phyloP scores from a whole-genome alignment of 1,284 basidiomycete genomes.

The Fomitopsis palustris region DNA sequence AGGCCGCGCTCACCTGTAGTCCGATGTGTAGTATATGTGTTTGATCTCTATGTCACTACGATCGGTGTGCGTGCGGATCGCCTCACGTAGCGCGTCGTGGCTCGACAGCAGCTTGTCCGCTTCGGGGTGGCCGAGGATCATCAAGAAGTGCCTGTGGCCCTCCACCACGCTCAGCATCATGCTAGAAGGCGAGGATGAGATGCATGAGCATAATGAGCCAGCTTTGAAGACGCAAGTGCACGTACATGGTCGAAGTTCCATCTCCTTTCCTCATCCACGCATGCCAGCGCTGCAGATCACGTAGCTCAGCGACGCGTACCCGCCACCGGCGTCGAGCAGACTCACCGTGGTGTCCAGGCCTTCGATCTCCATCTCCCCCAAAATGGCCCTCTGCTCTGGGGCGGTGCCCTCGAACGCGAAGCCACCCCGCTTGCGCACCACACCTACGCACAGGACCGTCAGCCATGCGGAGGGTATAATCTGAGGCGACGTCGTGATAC shows the following conservation, averaged over 20 bases:
- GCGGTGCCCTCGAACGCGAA: slow-evolving; percentile 30
- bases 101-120: neutral
- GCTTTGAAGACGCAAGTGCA: too few species aligned
- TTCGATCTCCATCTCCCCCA: slow-evolving; percentile 29
- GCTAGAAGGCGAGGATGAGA: too few species aligned
- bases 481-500: neutral
- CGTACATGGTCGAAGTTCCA: too few species aligned
- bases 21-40: neutral
- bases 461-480: neutral
- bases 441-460: slow-evolving; percentile 14
- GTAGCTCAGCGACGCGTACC: neutral
- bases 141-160: too few species aligned
- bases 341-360: slow-evolving; percentile 22
- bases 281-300: neutral
- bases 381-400: slow-evolving; percentile 18
- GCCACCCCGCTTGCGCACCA: slow-evolving; percentile 26
- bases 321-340: neutral
- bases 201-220: too few species aligned
- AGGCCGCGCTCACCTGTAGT: slow-evolving; percentile 5
- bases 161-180: too few species aligned
- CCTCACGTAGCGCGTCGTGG: neutral
- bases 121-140: too few species aligned
- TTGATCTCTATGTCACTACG: slow-evolving; percentile 6
- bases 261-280: neutral
- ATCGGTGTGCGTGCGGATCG: slow-evolving; percentile 1